Percentiles rank a stretch among this genome's conserved stretches.
These are phyloP conservation scores for grape (Vitis vinifera) DNA, from an alignment of 164 flowering plant genomes.

Conservation along the genomic window DNA sequence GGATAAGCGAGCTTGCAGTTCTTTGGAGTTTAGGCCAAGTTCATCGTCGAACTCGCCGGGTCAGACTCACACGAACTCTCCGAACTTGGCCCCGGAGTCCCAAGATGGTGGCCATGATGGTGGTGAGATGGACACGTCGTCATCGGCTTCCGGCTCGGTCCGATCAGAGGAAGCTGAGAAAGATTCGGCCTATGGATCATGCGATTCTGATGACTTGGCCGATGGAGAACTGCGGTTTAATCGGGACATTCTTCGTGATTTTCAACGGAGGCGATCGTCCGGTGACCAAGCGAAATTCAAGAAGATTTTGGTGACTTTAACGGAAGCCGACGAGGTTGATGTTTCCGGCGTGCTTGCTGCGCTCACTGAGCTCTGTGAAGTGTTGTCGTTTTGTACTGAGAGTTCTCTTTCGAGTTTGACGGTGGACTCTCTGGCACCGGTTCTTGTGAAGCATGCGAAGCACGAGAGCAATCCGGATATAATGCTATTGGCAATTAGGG, in stretches of 20 bases:
- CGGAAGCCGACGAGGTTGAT: conserved; percentile 33
- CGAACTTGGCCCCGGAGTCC: conserved; percentile 28
- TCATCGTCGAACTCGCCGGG: conserved; percentile 55
- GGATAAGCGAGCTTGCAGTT: conserved; percentile 83
- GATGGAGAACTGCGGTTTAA: too few relatives aligned
- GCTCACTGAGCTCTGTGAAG: conserved; percentile 80
- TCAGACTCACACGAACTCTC: conserved; percentile 25
- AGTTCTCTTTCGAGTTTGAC: conserved; percentile 42
- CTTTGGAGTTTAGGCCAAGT: conserved; percentile 56
- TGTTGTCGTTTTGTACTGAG: conserved; percentile 66
- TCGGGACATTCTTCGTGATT: conserved; percentile 33
- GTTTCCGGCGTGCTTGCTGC: conserved; percentile 46
- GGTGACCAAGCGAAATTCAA: conserved; percentile 51
- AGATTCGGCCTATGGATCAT: conserved; percentile 58
- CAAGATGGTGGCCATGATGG: conserved; percentile 33
- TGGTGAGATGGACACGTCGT: conserved; percentile 53
- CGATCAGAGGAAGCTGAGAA: conserved; percentile 61
- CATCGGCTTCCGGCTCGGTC: conserved; percentile 59
- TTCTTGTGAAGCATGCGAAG: conserved; percentile 63
- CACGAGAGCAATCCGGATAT: conserved; percentile 64
- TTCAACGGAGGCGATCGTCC: conserved; percentile 35
- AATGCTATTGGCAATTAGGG: conserved; percentile 75
- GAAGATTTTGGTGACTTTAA: conserved; percentile 42
- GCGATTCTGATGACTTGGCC: conserved; percentile 58
- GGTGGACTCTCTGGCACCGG: conserved; percentile 48